A percentile compares a stretch with the other conserved stretches of the same genome.
phyloP scores from a whole-genome alignment of 1,284 basidiomycete genomes.

The Inonotus obliquus region DNA sequence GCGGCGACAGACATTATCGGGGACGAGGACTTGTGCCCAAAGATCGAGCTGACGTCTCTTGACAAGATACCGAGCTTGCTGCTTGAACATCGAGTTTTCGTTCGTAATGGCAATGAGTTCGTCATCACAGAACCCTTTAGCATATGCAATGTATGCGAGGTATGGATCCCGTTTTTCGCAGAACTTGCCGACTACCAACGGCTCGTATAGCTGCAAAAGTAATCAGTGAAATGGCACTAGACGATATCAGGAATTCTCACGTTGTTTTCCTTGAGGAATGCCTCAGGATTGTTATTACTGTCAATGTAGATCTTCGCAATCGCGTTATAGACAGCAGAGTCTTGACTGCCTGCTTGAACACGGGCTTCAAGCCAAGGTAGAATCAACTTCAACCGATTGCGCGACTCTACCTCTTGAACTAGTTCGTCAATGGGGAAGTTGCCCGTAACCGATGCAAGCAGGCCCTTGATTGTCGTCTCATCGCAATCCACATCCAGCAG shows the following conservation, averaged over 20 bases:
- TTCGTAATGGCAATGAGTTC: slow-evolving; percentile 97
- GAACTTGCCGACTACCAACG: slow-evolving; percentile 96
- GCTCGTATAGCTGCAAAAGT: slow-evolving; percentile 78
- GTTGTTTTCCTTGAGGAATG: slow-evolving; percentile 98
- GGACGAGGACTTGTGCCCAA: slow-evolving; percentile 92
- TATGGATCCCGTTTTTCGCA: slow-evolving; percentile 99
- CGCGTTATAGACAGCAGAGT: slow-evolving; percentile 93
- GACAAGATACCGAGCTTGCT: slow-evolving; percentile 97
- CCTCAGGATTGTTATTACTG: slow-evolving; percentile 97
- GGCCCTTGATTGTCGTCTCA: slow-evolving; percentile 91
- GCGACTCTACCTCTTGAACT: slow-evolving; percentile 94
- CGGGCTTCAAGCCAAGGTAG: slow-evolving; percentile 95
- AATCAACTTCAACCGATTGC: slow-evolving; percentile 95
- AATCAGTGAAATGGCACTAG: slow-evolving; percentile 7
- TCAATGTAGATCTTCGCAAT: slow-evolving; percentile 99
- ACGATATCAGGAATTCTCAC: slow-evolving; percentile 38
- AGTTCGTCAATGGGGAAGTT: slow-evolving; percentile 98
- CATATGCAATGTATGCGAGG: slow-evolving; percentile 98
- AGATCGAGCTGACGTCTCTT: slow-evolving; percentile 95
- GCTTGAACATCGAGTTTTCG: slow-evolving; percentile 99
- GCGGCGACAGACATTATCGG: slow-evolving; percentile 90
- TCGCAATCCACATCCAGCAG: slow-evolving; percentile 98
- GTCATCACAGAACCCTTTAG: slow-evolving; percentile 98
- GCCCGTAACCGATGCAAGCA: slow-evolving; percentile 92
- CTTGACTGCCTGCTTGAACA: slow-evolving; percentile 89